Conservation (phyloP, 305 asterid genomes). For the Plantago lanceolata region DNA sequence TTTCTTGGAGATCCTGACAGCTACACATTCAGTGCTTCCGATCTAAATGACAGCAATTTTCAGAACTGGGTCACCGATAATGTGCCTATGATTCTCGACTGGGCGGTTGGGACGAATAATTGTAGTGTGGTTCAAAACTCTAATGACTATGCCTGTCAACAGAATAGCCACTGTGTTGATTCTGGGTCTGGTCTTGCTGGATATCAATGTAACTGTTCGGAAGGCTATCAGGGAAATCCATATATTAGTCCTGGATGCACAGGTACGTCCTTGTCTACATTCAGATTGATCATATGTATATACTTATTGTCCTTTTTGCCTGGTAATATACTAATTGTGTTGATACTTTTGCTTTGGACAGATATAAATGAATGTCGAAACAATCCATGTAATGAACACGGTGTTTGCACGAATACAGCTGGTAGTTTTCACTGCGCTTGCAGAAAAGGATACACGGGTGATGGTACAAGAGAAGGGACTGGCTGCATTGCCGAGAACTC, state of each 20-base stretch:
- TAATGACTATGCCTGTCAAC: conserved; percentile 29
- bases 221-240: conserved; percentile 42
- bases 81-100: conserved; percentile 36
- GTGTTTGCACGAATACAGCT: conserved; percentile 25
- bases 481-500: no score
- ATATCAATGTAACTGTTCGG: conserved; percentile 31
- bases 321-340: not conserved
- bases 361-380: conserved; percentile 44
- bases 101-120: conserved; percentile 35
- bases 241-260: conserved; percentile 38
- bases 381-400: conserved; percentile 28
- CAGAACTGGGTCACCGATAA: conserved; percentile 13
- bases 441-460: conserved; percentile 23
- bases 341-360: conserved; percentile 9
- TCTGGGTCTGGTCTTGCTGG: conserved; percentile 32
- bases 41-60: conserved; percentile 21
- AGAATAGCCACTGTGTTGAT: conserved; percentile 38
- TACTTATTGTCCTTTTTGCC: not conserved
- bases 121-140: conserved; percentile 26
- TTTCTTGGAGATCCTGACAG: conserved; percentile 45
- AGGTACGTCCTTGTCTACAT: conserved; percentile 18
- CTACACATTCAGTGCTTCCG: conserved; percentile 27
- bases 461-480: no score
- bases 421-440: conserved; percentile 26
- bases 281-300: not conserved